These are phyloP conservation scores for Coemansia sp. DNA, from an alignment of 192 early-diverging fungal species.

Conservation along the genomic window DNA sequence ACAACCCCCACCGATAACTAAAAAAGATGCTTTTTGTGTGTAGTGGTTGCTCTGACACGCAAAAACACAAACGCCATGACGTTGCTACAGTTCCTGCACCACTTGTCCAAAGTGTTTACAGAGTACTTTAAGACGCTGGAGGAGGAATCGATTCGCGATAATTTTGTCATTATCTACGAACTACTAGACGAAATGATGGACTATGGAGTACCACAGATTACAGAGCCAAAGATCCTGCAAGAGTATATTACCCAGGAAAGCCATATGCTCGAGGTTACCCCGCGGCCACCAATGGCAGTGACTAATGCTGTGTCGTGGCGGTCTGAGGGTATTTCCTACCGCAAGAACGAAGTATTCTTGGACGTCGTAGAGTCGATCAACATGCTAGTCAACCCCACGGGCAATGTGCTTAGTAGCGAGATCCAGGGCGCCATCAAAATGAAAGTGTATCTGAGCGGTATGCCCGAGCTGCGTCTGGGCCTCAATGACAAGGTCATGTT, in stretches of 20 bases:
- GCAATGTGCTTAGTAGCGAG: constrained; percentile 66
- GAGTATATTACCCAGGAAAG: constrained; percentile 98
- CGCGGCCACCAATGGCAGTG: constrained; percentile 86
- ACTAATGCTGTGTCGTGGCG: constrained; percentile 75
- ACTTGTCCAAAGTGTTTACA: constrained; percentile 87
- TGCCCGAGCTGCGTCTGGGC: constrained; percentile 84
- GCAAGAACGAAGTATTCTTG: constrained; percentile 79
- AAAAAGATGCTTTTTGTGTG: neutral
- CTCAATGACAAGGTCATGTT: constrained; percentile 94
- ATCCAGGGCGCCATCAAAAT: constrained; percentile 85
- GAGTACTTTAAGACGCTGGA: constrained; percentile 93
- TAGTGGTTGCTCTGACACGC: constrained; percentile 90
- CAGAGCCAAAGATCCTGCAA: constrained; percentile 85
- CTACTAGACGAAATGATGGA: constrained; percentile 94
- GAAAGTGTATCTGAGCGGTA: constrained; percentile 84
- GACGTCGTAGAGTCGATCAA: constrained; percentile 80
- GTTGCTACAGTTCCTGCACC: constrained; percentile 94
- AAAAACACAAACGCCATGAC: constrained; percentile 98
- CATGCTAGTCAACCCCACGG: constrained; percentile 69
- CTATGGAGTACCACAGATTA: constrained; percentile 88
- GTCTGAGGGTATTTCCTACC: constrained; percentile 71
- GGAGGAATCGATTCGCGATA: constrained; percentile 89
- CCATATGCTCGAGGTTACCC: constrained; percentile 90
- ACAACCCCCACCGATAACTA: too few species aligned
- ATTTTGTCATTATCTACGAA: constrained; percentile 92